Percentiles rank a stretch among this genome's conserved stretches.
Evolutionary conservation across 2,329 filamentous ascomycete genomes (phyloP).

Genomic region (Endocalyx cinctus): DNA sequence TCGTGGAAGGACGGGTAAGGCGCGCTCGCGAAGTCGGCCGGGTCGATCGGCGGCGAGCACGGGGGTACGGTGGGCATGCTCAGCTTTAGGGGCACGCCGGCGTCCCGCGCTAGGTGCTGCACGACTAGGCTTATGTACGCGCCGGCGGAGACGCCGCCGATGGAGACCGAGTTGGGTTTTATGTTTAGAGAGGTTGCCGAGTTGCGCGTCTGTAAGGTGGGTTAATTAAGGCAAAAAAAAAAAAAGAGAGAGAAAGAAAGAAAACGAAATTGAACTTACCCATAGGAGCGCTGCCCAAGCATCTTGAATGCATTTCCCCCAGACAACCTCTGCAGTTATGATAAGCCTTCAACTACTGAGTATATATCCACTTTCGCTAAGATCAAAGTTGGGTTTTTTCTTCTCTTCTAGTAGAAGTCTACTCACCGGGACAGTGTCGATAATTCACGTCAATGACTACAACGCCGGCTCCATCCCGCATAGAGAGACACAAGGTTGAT

Average conservation of each 20-base stretch:
- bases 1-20: conserved; percentile 30
- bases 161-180: conserved; percentile 28
- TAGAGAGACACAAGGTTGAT: conserved; percentile 29
- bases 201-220: conserved; percentile 19
- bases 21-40: conserved; percentile 28
- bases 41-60: conserved; percentile 19
- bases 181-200: conserved; percentile 24
- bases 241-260: not conserved
- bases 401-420: too few relatives aligned
- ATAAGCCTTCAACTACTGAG: too few relatives aligned
- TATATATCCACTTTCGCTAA: too few relatives aligned
- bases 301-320: conserved; percentile 33
- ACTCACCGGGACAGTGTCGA: conserved; percentile 32
- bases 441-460: conserved; percentile 36
- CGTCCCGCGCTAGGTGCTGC: conserved; percentile 33
- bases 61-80: conserved; percentile 30
- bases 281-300: conserved; percentile 31
- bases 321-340: conserved; percentile 26
- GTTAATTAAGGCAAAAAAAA: not conserved
- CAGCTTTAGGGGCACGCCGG: conserved; percentile 29
- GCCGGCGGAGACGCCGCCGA: conserved; percentile 35
- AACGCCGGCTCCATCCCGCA: conserved; percentile 32
- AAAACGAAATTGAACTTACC: conserved; percentile 20
- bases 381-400: too few relatives aligned
- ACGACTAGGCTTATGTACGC: conserved; percentile 30